phyloP scores from a whole-genome alignment of 2,329 filamentous ascomycete species.

The Colletotrichum tanaceti region DNA sequence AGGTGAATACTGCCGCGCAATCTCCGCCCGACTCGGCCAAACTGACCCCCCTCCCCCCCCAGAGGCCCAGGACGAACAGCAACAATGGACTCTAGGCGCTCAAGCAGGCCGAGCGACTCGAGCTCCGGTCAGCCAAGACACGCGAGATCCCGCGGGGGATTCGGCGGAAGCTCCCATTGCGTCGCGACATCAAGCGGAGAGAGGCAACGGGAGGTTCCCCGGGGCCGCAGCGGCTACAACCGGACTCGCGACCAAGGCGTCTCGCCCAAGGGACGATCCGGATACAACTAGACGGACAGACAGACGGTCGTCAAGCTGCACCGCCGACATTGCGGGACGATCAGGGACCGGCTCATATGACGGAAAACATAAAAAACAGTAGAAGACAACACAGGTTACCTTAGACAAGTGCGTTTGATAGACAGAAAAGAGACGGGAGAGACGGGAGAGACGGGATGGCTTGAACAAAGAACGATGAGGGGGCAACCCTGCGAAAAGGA shows the following conservation, averaged over 20 bases:
- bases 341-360: background rate
- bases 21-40: too few relatives aligned
- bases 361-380: background rate
- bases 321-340: background rate
- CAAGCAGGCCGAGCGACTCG: background rate
- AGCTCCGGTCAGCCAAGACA: background rate
- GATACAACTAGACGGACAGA: slow-evolving; percentile 23
- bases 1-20: background rate
- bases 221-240: slow-evolving; percentile 35
- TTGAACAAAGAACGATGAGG: background rate
- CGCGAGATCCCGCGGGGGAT: background rate
- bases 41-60: too few relatives aligned
- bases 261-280: slow-evolving; percentile 29
- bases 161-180: slow-evolving; percentile 7
- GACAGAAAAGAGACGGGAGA: too few relatives aligned
- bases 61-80: background rate
- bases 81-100: slow-evolving; percentile 19
- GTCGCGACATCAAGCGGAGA: slow-evolving; percentile 6
- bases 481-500: too few relatives aligned
- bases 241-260: slow-evolving; percentile 15
- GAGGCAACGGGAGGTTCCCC: slow-evolving; percentile 9
- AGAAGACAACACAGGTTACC: background rate
- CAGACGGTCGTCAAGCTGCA: background rate
- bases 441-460: background rate
- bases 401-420: background rate